These are phyloP conservation scores for Skeletonema costatum DNA, from an alignment of 108 stramenopile species.

Conservation along the genomic window DNA sequence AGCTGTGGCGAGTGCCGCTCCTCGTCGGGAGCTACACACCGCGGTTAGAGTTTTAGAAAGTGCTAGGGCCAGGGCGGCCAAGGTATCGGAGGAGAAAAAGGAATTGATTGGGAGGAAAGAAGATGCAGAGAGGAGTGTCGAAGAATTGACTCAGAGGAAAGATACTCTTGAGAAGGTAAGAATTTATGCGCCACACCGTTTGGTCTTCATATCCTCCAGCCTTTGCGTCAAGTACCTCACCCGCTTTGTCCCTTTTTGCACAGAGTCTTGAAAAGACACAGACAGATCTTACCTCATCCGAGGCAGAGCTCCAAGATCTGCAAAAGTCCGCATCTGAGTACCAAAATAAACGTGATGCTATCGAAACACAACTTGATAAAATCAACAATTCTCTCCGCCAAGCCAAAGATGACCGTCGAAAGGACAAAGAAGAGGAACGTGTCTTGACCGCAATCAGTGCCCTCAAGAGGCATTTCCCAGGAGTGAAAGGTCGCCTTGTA, in stretches of 20 bases:
- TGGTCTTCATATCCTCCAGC: background rate
- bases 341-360: conserved; percentile 64
- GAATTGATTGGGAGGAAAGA: conserved; percentile 54
- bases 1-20: conserved; percentile 77
- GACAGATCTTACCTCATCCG: conserved; percentile 56
- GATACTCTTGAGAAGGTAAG: conserved; percentile 68
- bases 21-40: conserved; percentile 57
- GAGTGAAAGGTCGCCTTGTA: conserved; percentile 92
- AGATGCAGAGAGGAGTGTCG: conserved; percentile 57
- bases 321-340: conserved; percentile 56
- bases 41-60: conserved; percentile 62
- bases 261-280: conserved; percentile 74
- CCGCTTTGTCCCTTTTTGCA: background rate
- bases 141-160: conserved; percentile 55
- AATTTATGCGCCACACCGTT: background rate
- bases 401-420: conserved; percentile 79
- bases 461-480: conserved; percentile 90
- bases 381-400: conserved; percentile 81
- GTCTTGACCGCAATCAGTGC: conserved; percentile 73
- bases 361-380: conserved; percentile 85
- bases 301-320: conserved; percentile 59
- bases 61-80: conserved; percentile 69
- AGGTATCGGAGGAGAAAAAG: conserved; percentile 60
- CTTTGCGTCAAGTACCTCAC: background rate
- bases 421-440: conserved; percentile 87